Percentiles rank a stretch among this genome's conserved stretches.
Evolutionary conservation across 2,329 filamentous ascomycete genomes (phyloP).

Genomic region (Pseudovirgaria hyperparasitica): DNA sequence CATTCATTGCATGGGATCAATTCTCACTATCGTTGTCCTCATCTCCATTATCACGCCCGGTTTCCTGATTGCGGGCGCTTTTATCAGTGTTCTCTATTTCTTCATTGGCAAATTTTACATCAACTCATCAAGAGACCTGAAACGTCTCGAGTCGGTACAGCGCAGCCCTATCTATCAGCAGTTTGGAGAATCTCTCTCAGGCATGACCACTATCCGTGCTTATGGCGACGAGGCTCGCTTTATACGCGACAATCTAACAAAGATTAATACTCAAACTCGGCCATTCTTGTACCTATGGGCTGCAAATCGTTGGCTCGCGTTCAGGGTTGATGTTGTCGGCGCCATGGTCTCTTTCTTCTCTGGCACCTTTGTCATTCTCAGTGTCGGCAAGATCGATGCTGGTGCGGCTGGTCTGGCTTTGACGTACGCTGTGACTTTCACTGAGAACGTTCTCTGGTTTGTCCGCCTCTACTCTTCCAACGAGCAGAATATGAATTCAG

Average conservation of each 20-base stretch:
- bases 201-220: slow-evolving; percentile 91
- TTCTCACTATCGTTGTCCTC: slow-evolving; percentile 74
- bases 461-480: slow-evolving; percentile 88
- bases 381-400: slow-evolving; percentile 70
- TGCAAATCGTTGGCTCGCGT: slow-evolving; percentile 89
- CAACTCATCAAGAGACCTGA: slow-evolving; percentile 84
- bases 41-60: slow-evolving; percentile 83
- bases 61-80: slow-evolving; percentile 74
- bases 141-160: slow-evolving; percentile 87
- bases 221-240: slow-evolving; percentile 92
- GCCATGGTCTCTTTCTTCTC: slow-evolving; percentile 90
- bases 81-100: slow-evolving; percentile 76
- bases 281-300: slow-evolving; percentile 97
- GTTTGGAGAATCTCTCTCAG: slow-evolving; percentile 88
- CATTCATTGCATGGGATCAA: slow-evolving; percentile 51
- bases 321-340: slow-evolving; percentile 81
- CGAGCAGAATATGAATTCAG: slow-evolving; percentile 99
- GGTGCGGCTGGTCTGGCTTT: slow-evolving; percentile 87
- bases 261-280: slow-evolving; percentile 81
- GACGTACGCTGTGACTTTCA: slow-evolving; percentile 93
- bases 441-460: slow-evolving; percentile 93
- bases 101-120: slow-evolving; percentile 81
- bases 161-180: slow-evolving; percentile 94
- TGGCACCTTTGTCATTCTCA: slow-evolving; percentile 78
- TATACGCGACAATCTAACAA: slow-evolving; percentile 75